Evolutionary conservation across 352 stramenopile species (phyloP), one percentile per base, ranked within the genome.

Genomic region (Pythium rhizo-oryzae): DNA sequence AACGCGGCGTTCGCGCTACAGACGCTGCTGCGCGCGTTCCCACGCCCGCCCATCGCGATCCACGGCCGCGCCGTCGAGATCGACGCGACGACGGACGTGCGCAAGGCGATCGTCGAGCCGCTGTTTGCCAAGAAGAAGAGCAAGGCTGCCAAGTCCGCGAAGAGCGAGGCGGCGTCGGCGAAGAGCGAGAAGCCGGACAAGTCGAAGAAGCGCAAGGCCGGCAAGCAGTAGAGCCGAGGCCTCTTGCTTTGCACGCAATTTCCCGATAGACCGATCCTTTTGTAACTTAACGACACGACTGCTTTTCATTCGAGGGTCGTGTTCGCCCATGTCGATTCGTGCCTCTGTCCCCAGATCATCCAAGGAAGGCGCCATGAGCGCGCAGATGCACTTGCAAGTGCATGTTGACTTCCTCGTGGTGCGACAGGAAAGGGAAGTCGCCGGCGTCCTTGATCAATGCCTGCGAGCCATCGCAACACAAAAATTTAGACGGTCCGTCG

Each of bases 1-100:
- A 91, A 85, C 67, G 80, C 83, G 50, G 86, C 84, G 19, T 94
- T 94, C 58, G 82, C 86, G 0, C 70, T 94, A 23, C 86, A 94
- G 62, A 91, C 85, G 19, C 53, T 93, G n/a, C 57, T 94, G 21
- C 74, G 80, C 49, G 86, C 84, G 44, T 92, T 94, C 62, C 84
- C 84, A 15, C 75, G 59, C 1, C 75, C 78, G 23, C 79, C 75
- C 7, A 72, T 92, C 68, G 78, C 84, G 65, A 70, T 92, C 61
- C 65, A 65, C 47, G 80, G 75, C 18, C 67, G 66, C n/a, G 47
- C 73, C 19, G 54, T 92, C 19, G 72, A 90, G 46, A 77, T 91
- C 25, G 67, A 76, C 19, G 72, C 77, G 41, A 49, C 75, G 5
- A 75, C 85, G 13, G 69, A 87, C 41, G 49, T 92, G 25, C 50